Evolutionary conservation across 129 eudicot species (phyloP).

Genomic region (Helianthus tuberosus): DNA sequence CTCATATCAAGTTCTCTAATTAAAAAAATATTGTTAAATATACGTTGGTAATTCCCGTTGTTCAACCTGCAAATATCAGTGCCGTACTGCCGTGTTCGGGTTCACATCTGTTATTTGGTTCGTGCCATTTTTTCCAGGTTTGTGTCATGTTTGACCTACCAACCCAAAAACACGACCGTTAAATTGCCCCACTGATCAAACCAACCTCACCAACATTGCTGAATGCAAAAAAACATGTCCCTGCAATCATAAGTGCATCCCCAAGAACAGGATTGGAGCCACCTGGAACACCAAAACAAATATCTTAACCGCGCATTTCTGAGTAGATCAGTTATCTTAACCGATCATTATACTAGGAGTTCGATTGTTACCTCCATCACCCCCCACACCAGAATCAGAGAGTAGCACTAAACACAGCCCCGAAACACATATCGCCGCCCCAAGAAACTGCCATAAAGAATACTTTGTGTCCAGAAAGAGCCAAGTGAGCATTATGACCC

Average conservation of each 20-base stretch:
- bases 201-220: conserved; percentile 90
- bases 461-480: conserved; percentile 67
- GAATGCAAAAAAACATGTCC: conserved; percentile 66
- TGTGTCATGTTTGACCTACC: too few species aligned
- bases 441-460: conserved; percentile 70
- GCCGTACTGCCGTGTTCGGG: too few species aligned
- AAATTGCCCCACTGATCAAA: neutral
- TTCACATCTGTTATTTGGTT: too few species aligned
- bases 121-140: too few species aligned
- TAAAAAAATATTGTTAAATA: too few species aligned
- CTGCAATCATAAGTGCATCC: conserved; percentile 71
- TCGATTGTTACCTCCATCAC: conserved; percentile 62
- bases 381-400: conserved; percentile 69
- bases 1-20: too few species aligned
- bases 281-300: conserved; percentile 47
- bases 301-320: neutral
- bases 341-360: neutral
- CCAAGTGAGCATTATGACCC: conserved; percentile 87
- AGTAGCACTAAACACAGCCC: conserved; percentile 79
- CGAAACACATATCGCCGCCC: conserved; percentile 70
- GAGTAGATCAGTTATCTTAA: too few species aligned
- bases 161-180: neutral
- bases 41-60: too few species aligned
- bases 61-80: too few species aligned
- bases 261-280: conserved; percentile 89